A percentile compares a stretch with the other conserved stretches of the same genome.
phyloP scores from a whole-genome alignment of 2,329 filamentous ascomycete species.

The Metarhizium album region DNA sequence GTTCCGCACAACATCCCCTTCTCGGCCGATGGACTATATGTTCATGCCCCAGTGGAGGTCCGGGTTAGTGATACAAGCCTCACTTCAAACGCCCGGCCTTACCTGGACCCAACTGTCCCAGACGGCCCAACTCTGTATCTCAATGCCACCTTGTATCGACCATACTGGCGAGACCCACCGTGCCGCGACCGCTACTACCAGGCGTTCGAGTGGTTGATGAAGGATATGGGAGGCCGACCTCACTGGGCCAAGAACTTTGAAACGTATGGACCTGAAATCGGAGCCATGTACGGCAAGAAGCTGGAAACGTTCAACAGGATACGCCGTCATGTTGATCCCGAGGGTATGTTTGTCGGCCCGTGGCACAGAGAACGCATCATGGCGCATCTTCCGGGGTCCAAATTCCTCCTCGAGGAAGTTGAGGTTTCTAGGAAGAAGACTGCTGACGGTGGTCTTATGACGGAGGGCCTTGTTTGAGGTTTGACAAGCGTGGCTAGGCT shows the following conservation, averaged over 20 bases:
- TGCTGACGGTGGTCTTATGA: conserved; percentile 16
- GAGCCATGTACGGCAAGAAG: conserved; percentile 56
- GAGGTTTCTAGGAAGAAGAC: conserved; percentile 19
- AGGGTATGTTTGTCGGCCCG: conserved; percentile 80
- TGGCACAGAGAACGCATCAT: conserved; percentile 72
- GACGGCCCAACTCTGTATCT: conserved; percentile 73
- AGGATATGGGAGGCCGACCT: conserved; percentile 67
- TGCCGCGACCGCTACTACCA: conserved; percentile 71
- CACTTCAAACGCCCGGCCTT: conserved; percentile 26
- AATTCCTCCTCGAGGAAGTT: conserved; percentile 26
- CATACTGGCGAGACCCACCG: conserved; percentile 68
- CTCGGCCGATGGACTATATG: conserved; percentile 65
- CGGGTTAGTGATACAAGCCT: conserved; percentile 62
- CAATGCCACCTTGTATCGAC: conserved; percentile 81
- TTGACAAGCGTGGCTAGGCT: no score
- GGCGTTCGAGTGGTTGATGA: conserved; percentile 86
- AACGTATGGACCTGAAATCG: conserved; percentile 48
- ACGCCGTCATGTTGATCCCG: conserved; percentile 60
- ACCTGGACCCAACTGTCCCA: conserved; percentile 58
- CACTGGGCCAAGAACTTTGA: conserved; percentile 93
- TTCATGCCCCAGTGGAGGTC: conserved; percentile 90
- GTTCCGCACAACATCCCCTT: conserved; percentile 64
- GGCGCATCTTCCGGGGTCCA: conserved; percentile 16
- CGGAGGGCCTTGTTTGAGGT: conserved; percentile 4
- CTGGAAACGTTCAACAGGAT: conserved; percentile 57